phyloP scores from a whole-genome alignment of 495 filamentous ascomycete genomes.

The Talaromyces nanjingensis region DNA sequence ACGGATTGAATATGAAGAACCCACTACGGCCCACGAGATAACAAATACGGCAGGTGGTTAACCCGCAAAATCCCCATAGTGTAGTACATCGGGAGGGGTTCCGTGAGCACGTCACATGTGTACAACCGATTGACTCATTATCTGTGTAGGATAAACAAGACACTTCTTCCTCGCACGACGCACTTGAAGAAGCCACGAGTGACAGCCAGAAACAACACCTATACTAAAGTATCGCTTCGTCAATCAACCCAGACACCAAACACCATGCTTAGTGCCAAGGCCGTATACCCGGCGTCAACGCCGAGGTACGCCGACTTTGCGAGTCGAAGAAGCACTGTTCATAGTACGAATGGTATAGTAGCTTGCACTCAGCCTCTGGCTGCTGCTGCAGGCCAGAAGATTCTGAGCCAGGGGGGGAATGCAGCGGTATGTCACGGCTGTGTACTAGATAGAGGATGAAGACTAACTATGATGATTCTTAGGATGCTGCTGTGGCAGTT shows the following conservation, averaged over 20 bases:
- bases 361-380: slow-evolving; percentile 88
- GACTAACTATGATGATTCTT: background rate
- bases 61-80: background rate
- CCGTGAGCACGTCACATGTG: background rate
- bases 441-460: background rate
- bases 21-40: background rate
- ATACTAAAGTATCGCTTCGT: background rate
- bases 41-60: slow-evolving; percentile 2
- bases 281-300: slow-evolving; percentile 57
- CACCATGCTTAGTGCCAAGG: slow-evolving; percentile 54
- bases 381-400: slow-evolving; percentile 74
- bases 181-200: background rate
- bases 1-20: background rate
- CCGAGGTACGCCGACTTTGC: slow-evolving; percentile 60
- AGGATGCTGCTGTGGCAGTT: slow-evolving; percentile 93
- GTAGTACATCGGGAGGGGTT: background rate
- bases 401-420: slow-evolving; percentile 84
- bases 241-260: background rate
- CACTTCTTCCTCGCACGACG: background rate
- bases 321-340: slow-evolving; percentile 83
- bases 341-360: slow-evolving; percentile 90
- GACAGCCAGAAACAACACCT: background rate
- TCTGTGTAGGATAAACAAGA: background rate
- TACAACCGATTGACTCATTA: background rate
- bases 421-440: slow-evolving; percentile 60